Evolutionary conservation across 805 yeast genomes (phyloP), one percentile per base, ranked within the genome.

Genomic region (Kluyveromyces dobzhanskii): DNA sequence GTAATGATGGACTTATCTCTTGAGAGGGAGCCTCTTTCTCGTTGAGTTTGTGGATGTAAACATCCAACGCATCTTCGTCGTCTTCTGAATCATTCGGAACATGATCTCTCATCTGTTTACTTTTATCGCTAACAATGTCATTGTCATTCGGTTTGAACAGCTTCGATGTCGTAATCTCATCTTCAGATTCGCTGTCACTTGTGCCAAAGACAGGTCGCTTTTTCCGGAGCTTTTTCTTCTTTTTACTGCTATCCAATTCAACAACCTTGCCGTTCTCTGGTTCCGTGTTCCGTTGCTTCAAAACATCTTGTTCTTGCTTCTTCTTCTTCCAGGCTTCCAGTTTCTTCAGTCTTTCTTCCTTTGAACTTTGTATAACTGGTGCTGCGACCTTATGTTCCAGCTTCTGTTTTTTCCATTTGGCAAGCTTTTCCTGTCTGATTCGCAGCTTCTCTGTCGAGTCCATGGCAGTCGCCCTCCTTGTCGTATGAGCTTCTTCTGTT

Each of bases 281-380:
- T 26, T 13, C 11, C 11, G 3, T 12, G 5, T 11, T 11, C 30
- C 12, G n/a, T 34, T 24, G 23, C n/a, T 13, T 25, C 17, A 13
- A 9, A 3, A 7, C 28, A 53, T 48, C 58, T 37, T 45, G 31
- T 39, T 46, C 54, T 17, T 46, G 49, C 41, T 61, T 65, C 46
- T 64, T 67, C 58, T 55, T 62, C 53, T 72, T 74, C 80, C 80
- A 76, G 18, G 72, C 75, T 40, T 70, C 73, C 0, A 74, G 51
- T 41, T 70, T 64, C 44, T 57, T 54, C 32, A 62, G 64, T 32
- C 70, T 59, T 30, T 57, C 61, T 13, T 33, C 35, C n/a, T 41
- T 36, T 26, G 44, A 39, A 12, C 36, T 40, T 21, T 6, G 8
- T 6, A 9, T 6, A 21, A 21, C 24, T 13, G 29, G n/a, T 6